Conservation (phyloP, 1,284 basidiomycete genomes). For the Cutaneotrichosporon sp. region DNA sequence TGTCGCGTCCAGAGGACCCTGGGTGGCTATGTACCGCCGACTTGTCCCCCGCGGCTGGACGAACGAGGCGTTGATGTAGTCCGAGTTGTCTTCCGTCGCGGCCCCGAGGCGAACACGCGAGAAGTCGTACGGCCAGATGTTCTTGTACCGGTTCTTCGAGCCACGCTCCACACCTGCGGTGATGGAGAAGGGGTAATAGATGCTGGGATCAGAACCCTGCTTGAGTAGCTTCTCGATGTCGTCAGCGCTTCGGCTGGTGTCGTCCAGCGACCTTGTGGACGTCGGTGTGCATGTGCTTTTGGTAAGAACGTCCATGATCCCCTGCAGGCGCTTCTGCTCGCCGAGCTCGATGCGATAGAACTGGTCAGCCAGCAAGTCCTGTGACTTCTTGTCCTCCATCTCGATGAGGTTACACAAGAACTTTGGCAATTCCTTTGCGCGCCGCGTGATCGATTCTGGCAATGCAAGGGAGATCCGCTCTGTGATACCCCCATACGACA, state of each 20-base stretch:
- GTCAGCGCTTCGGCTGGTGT: conserved; percentile 8
- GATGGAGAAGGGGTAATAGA: conserved; percentile 78
- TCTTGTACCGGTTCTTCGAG: conserved; percentile 79
- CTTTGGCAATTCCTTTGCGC: conserved; percentile 67
- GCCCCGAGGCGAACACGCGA: conserved; percentile 65
- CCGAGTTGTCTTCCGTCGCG: conserved; percentile 57
- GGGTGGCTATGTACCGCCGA: conserved; percentile 87
- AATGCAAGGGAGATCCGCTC: conserved; percentile 75
- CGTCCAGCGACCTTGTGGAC: conserved; percentile 1
- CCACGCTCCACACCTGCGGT: conserved; percentile 94
- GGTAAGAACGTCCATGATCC: conserved; percentile 66
- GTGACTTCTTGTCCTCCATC: conserved; percentile 56
- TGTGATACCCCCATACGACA: conserved; percentile 72
- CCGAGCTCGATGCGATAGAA: conserved; percentile 87
- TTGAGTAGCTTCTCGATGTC: conserved; percentile 25
- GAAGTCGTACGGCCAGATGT: conserved; percentile 91
- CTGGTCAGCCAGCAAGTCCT: conserved; percentile 55
- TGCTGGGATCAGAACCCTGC: conserved; percentile 5
- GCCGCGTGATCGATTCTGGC: conserved; percentile 57
- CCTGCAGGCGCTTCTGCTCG: conserved; percentile 82
- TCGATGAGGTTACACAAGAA: conserved; percentile 75
- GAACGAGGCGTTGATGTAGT: conserved; percentile 91
- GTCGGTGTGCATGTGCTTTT: conserved; percentile 3
- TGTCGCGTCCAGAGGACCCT: conserved; percentile 86
- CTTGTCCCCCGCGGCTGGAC: conserved; percentile 76